Evolutionary conservation across 495 filamentous ascomycete species (phyloP).

Genomic region (Chaetomium tenue): DNA sequence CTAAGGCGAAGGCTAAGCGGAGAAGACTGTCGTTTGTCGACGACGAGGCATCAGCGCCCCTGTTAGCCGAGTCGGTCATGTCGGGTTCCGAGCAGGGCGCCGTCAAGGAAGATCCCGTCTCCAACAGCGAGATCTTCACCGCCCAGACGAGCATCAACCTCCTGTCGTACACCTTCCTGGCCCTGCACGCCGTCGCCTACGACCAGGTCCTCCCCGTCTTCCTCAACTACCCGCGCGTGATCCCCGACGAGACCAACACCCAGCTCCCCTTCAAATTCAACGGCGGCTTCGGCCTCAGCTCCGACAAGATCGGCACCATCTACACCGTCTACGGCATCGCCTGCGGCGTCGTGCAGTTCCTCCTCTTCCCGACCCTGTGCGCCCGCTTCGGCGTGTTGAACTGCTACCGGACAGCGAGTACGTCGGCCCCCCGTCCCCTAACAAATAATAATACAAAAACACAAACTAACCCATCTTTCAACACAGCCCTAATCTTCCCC

Average conservation of each 20-base stretch:
- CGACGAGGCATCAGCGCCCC: slow-evolving; percentile 44
- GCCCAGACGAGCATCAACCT: slow-evolving; percentile 75
- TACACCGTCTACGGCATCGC: slow-evolving; percentile 71
- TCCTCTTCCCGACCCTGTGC: slow-evolving; percentile 70
- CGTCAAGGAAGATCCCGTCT: slow-evolving; percentile 38
- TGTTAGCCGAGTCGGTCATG: slow-evolving; percentile 40
- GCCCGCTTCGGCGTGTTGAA: slow-evolving; percentile 66
- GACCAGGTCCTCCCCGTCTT: slow-evolving; percentile 82
- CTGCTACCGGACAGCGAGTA: slow-evolving; percentile 60
- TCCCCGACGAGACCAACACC: slow-evolving; percentile 52
- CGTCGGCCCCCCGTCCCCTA: slow-evolving; percentile 2
- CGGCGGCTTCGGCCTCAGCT: slow-evolving; percentile 72
- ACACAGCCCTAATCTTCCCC: slow-evolving; percentile 58
- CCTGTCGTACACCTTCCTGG: slow-evolving; percentile 68
- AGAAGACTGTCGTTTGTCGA: slow-evolving; percentile 46
- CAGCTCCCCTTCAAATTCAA: slow-evolving; percentile 73
- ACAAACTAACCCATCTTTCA: not conserved
- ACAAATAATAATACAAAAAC: not conserved
- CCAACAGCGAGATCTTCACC: slow-evolving; percentile 67
- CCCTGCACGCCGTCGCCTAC: slow-evolving; percentile 72
- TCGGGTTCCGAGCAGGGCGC: slow-evolving; percentile 20
- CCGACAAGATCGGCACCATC: slow-evolving; percentile 69
- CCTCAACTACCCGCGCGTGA: slow-evolving; percentile 63
- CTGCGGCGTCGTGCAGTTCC: slow-evolving; percentile 74
- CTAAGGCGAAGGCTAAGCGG: slow-evolving; percentile 31